Conservation (phyloP, 331 rosid species). For the Quercus tomentella region DNA sequence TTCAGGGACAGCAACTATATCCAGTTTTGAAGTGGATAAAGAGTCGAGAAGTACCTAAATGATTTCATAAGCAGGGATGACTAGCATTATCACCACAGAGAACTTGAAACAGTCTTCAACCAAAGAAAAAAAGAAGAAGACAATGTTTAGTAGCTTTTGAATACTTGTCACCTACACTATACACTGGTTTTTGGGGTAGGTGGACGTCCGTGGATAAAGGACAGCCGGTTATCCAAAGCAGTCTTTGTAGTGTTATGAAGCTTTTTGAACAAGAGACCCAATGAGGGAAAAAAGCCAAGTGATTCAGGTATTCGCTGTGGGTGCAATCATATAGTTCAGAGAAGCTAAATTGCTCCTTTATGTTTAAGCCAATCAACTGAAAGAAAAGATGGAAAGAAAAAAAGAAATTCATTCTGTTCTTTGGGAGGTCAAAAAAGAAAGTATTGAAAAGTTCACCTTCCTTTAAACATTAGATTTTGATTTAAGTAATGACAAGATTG, state of each 20-base stretch:
- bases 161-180: neutral
- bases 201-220: neutral
- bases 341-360: neutral
- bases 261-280: too few relatives aligned
- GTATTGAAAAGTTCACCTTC: too few relatives aligned
- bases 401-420: neutral
- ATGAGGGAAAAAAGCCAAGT: too few relatives aligned
- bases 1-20: slow-evolving; percentile 35
- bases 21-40: slow-evolving; percentile 50
- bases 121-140: neutral
- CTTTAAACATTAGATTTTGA: too few relatives aligned
- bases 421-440: too few relatives aligned
- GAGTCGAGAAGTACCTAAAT: slow-evolving; percentile 50
- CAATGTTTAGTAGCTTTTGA: neutral
- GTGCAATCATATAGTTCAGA: neutral
- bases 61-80: slow-evolving; percentile 3
- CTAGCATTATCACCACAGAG: neutral
- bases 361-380: neutral
- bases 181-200: neutral
- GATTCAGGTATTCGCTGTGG: neutral
- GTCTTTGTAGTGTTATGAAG: too few relatives aligned
- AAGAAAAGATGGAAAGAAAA: too few relatives aligned
- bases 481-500: neutral
- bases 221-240: neutral
- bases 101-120: neutral